Evolutionary conservation across 352 stramenopile species (phyloP).

Genomic region (Phytophthora constricta): DNA sequence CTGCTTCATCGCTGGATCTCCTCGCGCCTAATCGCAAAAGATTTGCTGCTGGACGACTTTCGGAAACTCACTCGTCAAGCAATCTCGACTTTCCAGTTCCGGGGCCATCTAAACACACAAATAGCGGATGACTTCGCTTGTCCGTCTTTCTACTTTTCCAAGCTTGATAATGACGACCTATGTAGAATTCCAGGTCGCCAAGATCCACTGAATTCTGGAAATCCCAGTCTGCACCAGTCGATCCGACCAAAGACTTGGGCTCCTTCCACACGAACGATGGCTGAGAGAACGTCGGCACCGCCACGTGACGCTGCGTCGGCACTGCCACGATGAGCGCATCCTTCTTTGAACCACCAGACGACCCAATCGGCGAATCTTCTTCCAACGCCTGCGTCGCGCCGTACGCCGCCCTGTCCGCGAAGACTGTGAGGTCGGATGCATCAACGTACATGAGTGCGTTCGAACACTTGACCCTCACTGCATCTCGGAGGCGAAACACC

Average conservation of each 20-base stretch:
- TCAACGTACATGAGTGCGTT: no score
- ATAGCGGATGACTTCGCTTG: slow-evolving; percentile 28
- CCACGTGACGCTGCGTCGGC: not conserved
- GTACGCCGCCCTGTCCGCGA: no score
- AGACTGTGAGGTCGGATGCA: no score
- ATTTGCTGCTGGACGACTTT: slow-evolving; percentile 18
- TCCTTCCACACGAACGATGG: slow-evolving; percentile 20
- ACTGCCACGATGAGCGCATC: not conserved
- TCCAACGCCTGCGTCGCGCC: not conserved
- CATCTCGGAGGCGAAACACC: no score
- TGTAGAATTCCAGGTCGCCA: slow-evolving; percentile 35
- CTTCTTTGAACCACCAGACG: not conserved
- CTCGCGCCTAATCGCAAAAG: slow-evolving; percentile 8
- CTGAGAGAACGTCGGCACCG: not conserved
- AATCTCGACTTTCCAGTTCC: slow-evolving; percentile 32
- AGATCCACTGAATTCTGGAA: slow-evolving; percentile 20
- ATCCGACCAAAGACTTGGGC: slow-evolving; percentile 21
- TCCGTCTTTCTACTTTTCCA: slow-evolving; percentile 2
- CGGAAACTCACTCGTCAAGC: slow-evolving; percentile 29
- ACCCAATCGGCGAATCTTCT: not conserved
- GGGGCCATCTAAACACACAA: slow-evolving; percentile 18
- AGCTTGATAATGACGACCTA: slow-evolving; percentile 12
- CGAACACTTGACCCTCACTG: no score
- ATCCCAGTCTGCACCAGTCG: slow-evolving; percentile 22
- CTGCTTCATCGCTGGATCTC: slow-evolving; percentile 18